phyloP scores from a whole-genome alignment of 306 rosid species.

The Cucumis hystrix region DNA sequence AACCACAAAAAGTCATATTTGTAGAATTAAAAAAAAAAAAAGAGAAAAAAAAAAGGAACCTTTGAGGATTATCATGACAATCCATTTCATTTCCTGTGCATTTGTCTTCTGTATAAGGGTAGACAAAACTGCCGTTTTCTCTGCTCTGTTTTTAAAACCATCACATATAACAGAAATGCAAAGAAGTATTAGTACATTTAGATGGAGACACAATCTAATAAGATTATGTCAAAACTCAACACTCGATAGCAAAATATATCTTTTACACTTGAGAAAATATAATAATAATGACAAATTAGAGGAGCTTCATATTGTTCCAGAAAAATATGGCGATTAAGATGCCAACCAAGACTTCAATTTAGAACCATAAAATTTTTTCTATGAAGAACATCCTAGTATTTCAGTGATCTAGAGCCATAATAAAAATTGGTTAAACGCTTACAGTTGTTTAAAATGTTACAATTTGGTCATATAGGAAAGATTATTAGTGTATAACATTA shows the following conservation, averaged over 20 bases:
- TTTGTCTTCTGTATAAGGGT: conserved; percentile 70
- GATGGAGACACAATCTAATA: not conserved
- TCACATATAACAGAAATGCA: conserved; percentile 8
- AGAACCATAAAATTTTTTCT: not conserved
- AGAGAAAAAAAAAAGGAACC: conserved; percentile 18
- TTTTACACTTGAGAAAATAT: not conserved
- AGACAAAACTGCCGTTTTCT: conserved; percentile 64
- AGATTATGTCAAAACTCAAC: not conserved
- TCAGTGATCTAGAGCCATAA: not conserved
- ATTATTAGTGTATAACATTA: not conserved
- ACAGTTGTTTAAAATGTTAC: not conserved
- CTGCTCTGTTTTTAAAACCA: conserved; percentile 32
- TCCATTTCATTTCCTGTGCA: conserved; percentile 99
- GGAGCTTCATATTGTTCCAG: not conserved
- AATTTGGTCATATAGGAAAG: not conserved
- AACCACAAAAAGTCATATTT: not conserved
- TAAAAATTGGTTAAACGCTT: not conserved
- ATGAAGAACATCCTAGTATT: not conserved
- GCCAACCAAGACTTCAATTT: not conserved
- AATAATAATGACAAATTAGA: not conserved
- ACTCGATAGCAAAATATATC: not conserved
- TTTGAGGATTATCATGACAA: conserved; percentile 86
- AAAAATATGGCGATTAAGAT: not conserved
- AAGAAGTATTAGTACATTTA: not conserved
- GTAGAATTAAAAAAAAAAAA: not conserved